Percentiles rank a stretch among this genome's conserved stretches.
Evolutionary conservation across 257 asterid genomes (phyloP).

Genomic region (Schizonepeta tenuifolia): DNA sequence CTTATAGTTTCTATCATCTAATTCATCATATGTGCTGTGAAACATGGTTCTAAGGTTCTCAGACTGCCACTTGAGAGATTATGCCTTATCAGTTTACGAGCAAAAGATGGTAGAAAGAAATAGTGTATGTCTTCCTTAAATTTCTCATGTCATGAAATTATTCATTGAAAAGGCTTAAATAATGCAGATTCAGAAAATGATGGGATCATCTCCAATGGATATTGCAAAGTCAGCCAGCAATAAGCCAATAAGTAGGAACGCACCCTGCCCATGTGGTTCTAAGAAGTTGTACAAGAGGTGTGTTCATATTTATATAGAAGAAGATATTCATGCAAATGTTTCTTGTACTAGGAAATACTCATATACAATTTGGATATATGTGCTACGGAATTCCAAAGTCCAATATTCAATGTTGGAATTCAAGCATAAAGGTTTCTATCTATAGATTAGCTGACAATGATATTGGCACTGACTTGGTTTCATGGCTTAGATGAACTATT

Average conservation of each 20-base stretch:
- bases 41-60: background rate
- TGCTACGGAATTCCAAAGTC: background rate
- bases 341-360: background rate
- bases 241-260: conserved; percentile 82
- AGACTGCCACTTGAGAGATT: conserved; percentile 6
- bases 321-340: background rate
- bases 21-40: conserved; percentile 2
- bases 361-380: background rate
- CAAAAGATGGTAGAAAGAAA: conserved; percentile 1
- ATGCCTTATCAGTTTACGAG: conserved; percentile 21
- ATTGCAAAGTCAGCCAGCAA: conserved; percentile 79
- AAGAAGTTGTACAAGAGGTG: conserved; percentile 89
- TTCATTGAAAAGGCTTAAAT: conserved; percentile 24
- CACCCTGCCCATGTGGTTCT: conserved; percentile 95
- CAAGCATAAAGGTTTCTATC: background rate
- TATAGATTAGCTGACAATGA: background rate
- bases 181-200: conserved; percentile 76
- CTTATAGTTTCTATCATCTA: background rate
- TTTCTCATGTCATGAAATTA: conserved; percentile 9
- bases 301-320: conserved; percentile 23
- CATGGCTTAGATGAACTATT: background rate
- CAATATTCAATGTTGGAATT: background rate
- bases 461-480: background rate
- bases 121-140: background rate
- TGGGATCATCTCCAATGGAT: conserved; percentile 90